Evolutionary conservation across 2,329 filamentous ascomycete species (phyloP).

Genomic region (Uncinocarpus reesii): DNA sequence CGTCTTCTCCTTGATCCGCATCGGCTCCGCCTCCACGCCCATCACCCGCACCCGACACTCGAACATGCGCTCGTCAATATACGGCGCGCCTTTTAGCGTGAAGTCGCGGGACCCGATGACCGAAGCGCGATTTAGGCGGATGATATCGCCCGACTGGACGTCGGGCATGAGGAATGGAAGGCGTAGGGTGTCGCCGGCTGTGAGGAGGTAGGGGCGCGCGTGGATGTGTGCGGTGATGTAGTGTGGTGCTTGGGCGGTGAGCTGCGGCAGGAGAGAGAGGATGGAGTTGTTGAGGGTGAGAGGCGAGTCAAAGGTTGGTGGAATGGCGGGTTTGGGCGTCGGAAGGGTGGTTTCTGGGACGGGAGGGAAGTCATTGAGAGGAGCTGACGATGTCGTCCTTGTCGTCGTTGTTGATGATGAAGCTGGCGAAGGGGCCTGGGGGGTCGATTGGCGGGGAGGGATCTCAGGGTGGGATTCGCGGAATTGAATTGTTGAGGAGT

Average conservation of each 20-base stretch:
- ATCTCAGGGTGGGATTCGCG: constrained; percentile 24
- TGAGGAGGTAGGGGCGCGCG: constrained; percentile 42
- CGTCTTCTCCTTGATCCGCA: constrained; percentile 69
- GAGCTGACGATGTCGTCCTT: neutral
- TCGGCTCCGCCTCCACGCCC: constrained; percentile 69
- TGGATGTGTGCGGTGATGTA: constrained; percentile 42
- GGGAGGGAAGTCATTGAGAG: constrained; percentile 10
- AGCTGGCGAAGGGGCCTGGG: constrained; percentile 11
- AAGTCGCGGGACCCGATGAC: constrained; percentile 79
- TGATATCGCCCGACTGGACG: constrained; percentile 67
- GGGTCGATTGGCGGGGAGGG: constrained; percentile 23
- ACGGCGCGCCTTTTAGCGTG: constrained; percentile 72
- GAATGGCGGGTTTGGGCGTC: constrained; percentile 27
- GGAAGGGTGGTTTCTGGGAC: constrained; percentile 15
- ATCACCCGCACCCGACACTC: constrained; percentile 77
- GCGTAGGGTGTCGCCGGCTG: constrained; percentile 59
- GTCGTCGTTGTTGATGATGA: constrained; percentile 10
- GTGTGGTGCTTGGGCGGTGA: constrained; percentile 37
- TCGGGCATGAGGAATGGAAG: constrained; percentile 71
- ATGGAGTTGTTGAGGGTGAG: constrained; percentile 35
- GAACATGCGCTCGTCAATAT: constrained; percentile 72
- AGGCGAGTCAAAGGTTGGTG: constrained; percentile 30
- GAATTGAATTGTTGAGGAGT: constrained; percentile 24
- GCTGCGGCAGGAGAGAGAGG: constrained; percentile 35
- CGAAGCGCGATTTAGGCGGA: constrained; percentile 77